Evolutionary conservation across 495 filamentous ascomycete genomes (phyloP), one percentile per base, ranked within the genome.

Genomic region (Hamigera avellanea): DNA sequence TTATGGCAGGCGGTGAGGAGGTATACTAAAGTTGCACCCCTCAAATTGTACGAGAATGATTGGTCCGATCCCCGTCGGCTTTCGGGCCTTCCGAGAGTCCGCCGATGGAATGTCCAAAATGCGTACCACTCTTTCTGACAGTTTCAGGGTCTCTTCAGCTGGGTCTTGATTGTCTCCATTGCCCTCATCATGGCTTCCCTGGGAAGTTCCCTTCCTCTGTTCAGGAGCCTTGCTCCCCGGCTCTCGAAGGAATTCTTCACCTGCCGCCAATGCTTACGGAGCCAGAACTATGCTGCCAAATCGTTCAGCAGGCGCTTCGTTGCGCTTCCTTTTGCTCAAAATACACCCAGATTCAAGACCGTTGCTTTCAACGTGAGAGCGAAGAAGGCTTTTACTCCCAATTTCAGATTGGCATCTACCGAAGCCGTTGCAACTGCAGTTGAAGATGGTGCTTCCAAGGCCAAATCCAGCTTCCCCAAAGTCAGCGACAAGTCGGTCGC

Each of bases 401-500:
- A 41, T 14, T 16, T 56, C 8, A 49, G 44, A 30, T 57, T 48
- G 2, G 42, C 46, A 1, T 57, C 62, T 7, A 43, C 49, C 3
- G 48, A 54, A 0, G 37, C 49, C 0, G 33, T 48, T 10, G 40
- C 41, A 1, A 44, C 40, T 31, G 41, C 44, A 6, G 39, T 48
- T 1, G 46, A 48, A 29, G 45, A 54, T 23, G 46, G 33, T 3
- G 49, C 49, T 7, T 37, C 56, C 10, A 52, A 59, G 33, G 39
- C 45, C 9, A 60, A 59, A 38, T 57, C 59, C 8, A 52, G 71
- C 54, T 94, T 86, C 49, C 87, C 88, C 5, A 67, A 82, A 39
- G 73, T 72, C 9, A 84, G 69, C 53, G 66, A 74, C 42, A 87
- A 81, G 56, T 42, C 57, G 3, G 87, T 93, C 31, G 91, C 77